Evolutionary conservation across 1,284 basidiomycete species (phyloP), one percentile per base, ranked within the genome.

Genomic region (Athelia sp.): DNA sequence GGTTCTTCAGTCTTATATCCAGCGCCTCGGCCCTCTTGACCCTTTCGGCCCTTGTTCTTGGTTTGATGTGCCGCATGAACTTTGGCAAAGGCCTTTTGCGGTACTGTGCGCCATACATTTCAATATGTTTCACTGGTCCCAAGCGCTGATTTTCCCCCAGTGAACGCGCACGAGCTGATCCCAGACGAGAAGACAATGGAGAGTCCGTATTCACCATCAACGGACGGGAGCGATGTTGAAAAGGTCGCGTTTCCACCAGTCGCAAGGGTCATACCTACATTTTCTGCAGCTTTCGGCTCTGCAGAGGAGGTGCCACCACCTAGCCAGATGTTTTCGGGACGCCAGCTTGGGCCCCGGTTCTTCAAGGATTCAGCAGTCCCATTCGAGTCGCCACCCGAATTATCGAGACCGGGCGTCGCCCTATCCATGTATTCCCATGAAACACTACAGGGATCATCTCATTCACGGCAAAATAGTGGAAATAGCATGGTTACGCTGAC

Each of bases 31-130:
- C 82, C 13, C 57, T 76, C 44, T 70, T 90, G 46, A 78, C 80
- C 8, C 51, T 82, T 15, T 46, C 73, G 36, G 73, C 79, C 0
- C 69, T 88, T 55, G 58, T 81, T 45, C 62, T 90, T 34, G 87
- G 84, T 15, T 58, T 87, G 36, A 53, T 82, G 51, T 89, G 87
- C 59, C 75, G 81, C 24, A 61, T 78, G 58, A 90, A 89, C 68
- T 90, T 89, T 56, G 85, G 82, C 51, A 84, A 83, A 61, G 87
- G 87, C 21, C 69, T 91, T 51, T 65, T 74, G 47, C 77, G 75
- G 29, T 82, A 85, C 62, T 67, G 87, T 89, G 58, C 67, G 85
- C 17, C 32, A 34, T 26, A 29, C 29, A 8, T 43, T 23, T 31
- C 18, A 46, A 23, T 24, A 51, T 24, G 11, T 50, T 22, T 40